Conservation (phyloP, 805 yeast species). For the Yamadazyma kitorensis region DNA sequence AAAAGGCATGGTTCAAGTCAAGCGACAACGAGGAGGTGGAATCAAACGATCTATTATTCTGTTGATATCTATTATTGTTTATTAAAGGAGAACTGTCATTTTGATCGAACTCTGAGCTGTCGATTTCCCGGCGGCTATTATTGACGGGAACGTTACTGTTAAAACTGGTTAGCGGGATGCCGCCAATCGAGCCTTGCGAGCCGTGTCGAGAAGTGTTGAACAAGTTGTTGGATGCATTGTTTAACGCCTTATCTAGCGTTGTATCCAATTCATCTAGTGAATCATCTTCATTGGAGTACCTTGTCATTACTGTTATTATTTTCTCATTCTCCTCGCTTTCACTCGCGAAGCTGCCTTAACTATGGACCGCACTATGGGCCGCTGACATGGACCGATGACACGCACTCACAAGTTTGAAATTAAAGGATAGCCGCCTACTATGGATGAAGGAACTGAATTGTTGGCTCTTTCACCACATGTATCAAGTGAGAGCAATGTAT, state of each 20-base stretch:
- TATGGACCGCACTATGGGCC: too few species aligned
- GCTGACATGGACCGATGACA: too few species aligned
- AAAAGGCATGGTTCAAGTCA: background rate
- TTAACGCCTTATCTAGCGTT: slow-evolving; percentile 64
- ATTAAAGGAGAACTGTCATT: slow-evolving; percentile 32
- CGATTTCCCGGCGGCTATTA: background rate
- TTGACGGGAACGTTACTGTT: background rate
- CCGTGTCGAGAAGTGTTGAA: slow-evolving; percentile 24
- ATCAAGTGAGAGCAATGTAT: background rate
- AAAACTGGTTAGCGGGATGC: slow-evolving; percentile 29
- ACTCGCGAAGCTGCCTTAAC: slow-evolving; percentile 1
- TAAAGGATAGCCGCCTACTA: too few species aligned
- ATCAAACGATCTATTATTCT: slow-evolving; percentile 18
- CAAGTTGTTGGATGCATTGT: slow-evolving; percentile 43
- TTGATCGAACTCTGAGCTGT: slow-evolving; percentile 8
- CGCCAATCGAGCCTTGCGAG: slow-evolving; percentile 20
- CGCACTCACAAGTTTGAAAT: too few species aligned
- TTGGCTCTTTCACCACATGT: slow-evolving; percentile 5
- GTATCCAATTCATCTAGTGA: slow-evolving; percentile 64
- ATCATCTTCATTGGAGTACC: slow-evolving; percentile 12
- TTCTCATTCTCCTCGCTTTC: background rate
- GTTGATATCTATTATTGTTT: slow-evolving; percentile 11
- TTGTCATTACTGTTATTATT: slow-evolving; percentile 4
- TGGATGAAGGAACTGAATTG: slow-evolving; percentile 1
- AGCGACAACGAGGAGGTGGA: slow-evolving; percentile 16